A percentile compares a stretch with the other conserved stretches of the same genome.
These are phyloP conservation scores for Iris pallida DNA, from an alignment of 116 monocot species.

Conservation along the genomic window DNA sequence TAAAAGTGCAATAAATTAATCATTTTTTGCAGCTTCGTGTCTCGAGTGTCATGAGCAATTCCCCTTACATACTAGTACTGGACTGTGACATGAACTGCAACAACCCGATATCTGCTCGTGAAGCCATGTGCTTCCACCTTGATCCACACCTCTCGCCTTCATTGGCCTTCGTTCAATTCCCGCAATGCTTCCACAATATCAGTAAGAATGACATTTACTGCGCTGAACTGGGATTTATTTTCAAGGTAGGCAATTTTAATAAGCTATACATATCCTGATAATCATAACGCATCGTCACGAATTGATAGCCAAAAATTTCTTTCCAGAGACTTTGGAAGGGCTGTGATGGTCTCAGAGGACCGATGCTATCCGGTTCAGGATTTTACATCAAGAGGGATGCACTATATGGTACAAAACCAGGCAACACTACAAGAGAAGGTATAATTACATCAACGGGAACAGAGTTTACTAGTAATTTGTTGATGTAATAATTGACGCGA, in stretches of 20 bases:
- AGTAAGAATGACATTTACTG: slow-evolving; percentile 26
- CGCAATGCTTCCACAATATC: slow-evolving; percentile 20
- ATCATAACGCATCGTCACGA: neutral
- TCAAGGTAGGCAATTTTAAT: slow-evolving; percentile 12
- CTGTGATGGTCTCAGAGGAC: slow-evolving; percentile 20
- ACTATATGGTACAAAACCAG: slow-evolving; percentile 23
- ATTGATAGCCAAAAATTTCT: neutral
- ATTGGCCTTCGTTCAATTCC: slow-evolving; percentile 32
- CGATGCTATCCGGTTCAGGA: slow-evolving; percentile 18
- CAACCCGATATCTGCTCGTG: slow-evolving; percentile 9
- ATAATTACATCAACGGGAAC: neutral
- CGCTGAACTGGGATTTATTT: slow-evolving; percentile 1
- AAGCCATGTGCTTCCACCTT: slow-evolving; percentile 27
- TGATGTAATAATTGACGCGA: neutral
- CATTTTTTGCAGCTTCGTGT: slow-evolving; percentile 18
- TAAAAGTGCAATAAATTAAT: too few species aligned
- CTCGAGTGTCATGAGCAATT: slow-evolving; percentile 19
- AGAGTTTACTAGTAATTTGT: neutral
- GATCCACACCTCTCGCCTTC: slow-evolving; percentile 18
- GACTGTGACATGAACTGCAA: slow-evolving; percentile 31
- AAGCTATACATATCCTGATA: neutral
- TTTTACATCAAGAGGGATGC: slow-evolving; percentile 21
- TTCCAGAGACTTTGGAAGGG: slow-evolving; percentile 17
- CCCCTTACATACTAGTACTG: slow-evolving; percentile 16
- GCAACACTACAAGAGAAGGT: slow-evolving; percentile 8